These are phyloP conservation scores for Puccinia horiana DNA, from an alignment of 1,284 basidiomycete genomes.

Conservation along the genomic window DNA sequence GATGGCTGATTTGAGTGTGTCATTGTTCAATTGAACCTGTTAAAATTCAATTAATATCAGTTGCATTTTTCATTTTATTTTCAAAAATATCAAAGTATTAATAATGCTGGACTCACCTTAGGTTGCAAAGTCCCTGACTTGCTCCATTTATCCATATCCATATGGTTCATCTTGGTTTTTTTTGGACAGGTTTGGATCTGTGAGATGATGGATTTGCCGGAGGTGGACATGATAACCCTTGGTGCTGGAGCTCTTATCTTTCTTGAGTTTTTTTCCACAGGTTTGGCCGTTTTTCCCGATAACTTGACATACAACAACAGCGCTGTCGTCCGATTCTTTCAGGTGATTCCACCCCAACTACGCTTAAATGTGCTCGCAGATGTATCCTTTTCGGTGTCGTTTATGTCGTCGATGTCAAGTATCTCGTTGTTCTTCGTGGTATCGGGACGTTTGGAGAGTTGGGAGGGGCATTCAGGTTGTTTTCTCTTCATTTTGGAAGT, in stretches of 20 bases:
- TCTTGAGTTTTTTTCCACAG: background rate
- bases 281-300: background rate
- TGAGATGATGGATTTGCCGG: background rate
- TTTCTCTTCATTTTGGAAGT: too few relatives aligned
- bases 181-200: background rate
- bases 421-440: too few relatives aligned
- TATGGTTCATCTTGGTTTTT: background rate
- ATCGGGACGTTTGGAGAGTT: too few relatives aligned
- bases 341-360: conserved; percentile 12
- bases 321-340: background rate
- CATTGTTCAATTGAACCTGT: background rate
- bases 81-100: background rate
- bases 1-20: background rate
- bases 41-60: background rate
- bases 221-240: background rate
- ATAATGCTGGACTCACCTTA: background rate
- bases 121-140: background rate
- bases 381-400: too few relatives aligned
- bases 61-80: background rate
- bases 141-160: background rate
- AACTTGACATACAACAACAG: background rate
- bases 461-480: too few relatives aligned
- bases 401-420: too few relatives aligned
- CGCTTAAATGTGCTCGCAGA: background rate
- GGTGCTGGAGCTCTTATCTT: background rate